A percentile compares a stretch with the other conserved stretches of the same genome.
Conservation (phyloP, 1,139 yeast species). For the Suhomyces bribrorum region DNA sequence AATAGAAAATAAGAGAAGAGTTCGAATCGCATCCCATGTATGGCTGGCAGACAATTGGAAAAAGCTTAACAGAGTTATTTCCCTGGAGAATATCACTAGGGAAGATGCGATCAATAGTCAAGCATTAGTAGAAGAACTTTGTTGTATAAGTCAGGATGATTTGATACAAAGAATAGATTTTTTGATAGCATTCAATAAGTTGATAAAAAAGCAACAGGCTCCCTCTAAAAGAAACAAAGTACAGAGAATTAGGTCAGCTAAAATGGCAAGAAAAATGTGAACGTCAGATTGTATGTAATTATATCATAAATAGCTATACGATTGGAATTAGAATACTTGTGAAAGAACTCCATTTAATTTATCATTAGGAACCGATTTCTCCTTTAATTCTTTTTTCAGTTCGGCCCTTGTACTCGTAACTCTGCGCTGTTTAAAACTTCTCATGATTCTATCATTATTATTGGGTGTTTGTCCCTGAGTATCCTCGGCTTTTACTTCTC, state of each 20-base stretch:
- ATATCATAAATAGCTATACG: background rate
- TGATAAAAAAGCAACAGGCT: background rate
- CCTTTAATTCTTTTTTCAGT: constrained; percentile 53
- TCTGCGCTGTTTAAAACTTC: constrained; percentile 63
- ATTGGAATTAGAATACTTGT: constrained; percentile 22
- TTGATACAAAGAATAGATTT: constrained; percentile 17
- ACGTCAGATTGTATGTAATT: background rate
- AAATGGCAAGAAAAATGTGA: background rate
- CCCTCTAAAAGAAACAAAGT: background rate
- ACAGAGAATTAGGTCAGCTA: background rate
- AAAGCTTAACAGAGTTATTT: constrained; percentile 16
- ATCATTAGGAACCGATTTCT: constrained; percentile 41
- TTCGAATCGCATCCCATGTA: background rate
- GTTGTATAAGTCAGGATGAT: constrained; percentile 13
- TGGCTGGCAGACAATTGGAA: constrained; percentile 14
- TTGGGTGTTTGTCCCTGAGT: constrained; percentile 14
- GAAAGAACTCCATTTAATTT: constrained; percentile 51
- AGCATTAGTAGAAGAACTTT: constrained; percentile 12
- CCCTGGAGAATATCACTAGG: constrained; percentile 16
- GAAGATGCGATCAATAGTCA: constrained; percentile 16
- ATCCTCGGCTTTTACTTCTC: constrained; percentile 34
- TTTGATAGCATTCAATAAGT: constrained; percentile 11
- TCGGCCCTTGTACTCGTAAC: constrained; percentile 67
- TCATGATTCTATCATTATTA: constrained; percentile 31
- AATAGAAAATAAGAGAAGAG: background rate